Evolutionary conservation across 768 basidiomycete genomes (phyloP), one percentile per base, ranked within the genome.

Genomic region (Mycena kentingensis): DNA sequence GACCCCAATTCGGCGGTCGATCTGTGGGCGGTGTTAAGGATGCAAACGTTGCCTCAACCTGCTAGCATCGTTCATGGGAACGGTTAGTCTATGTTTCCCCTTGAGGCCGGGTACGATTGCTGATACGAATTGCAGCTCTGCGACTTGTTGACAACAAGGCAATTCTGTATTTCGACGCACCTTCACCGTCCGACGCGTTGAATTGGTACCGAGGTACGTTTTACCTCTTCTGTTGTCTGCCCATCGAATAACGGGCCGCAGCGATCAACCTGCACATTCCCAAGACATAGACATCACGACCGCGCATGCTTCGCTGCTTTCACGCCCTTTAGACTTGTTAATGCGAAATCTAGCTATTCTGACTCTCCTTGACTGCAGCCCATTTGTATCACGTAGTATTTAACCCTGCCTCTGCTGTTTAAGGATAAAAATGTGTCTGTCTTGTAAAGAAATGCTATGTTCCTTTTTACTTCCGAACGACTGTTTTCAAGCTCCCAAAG

Each of bases 1-100:
- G 94, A 96, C 58, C 84, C 82, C 21, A 73, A 76, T 39, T 85
- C 83, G 3, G 70, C 65, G 21, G 93, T 98, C 26, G 95, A 98
- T 65, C 77, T 98, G n/a, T 98, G 93, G 88, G 94, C 94, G 28
- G 96, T 98, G 27, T 73, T 98, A 54, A 80, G 96, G 36, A 93
- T 99, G 93, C 93, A 95, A 68, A 96, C 94, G 0, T 66, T 93
- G 37, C 86, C 88, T 5, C 91, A 94, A 63, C 93, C 91, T 5
- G 93, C 91, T 16, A 92, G 88, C 58, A 90, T 94, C 51, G 88
- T 92, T 22, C 88, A 93, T 66, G 90, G 90, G 35, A 93, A 89
- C 67, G 83, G 90, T 89, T 65, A 57, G 51, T 49, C 45, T 34
- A 31, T 15, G 28, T n/a, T 36, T 34, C 37, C 28, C 24, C 44